Base-by-base conservation (phyloP, 2,329 filamentous ascomycete genomes). In the Pseudocercospora eumusae region DNA sequence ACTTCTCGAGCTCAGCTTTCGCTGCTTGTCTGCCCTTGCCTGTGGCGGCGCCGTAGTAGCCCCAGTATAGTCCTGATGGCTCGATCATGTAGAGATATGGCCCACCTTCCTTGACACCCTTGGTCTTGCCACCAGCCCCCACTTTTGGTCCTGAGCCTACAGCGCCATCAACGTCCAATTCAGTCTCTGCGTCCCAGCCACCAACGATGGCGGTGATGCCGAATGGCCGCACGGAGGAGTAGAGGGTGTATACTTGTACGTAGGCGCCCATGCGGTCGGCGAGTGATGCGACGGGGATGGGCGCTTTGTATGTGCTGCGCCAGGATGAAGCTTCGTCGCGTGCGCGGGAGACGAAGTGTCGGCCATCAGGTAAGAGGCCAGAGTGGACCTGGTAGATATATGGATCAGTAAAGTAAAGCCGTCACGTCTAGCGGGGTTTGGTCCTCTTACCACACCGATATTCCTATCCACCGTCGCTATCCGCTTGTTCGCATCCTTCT, bases 31-130 rank as follows among this genome's bases (percentile, higher is more conserved):
- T 86, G 66, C 95, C 95, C 81, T 99, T 99, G 74, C 95, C 95
- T 13, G 95, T 97, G 55, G 95, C 95, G 42, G 95, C 95, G 71
- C 95, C 95, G 78, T 97, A 97, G 84, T 99, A 99, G 63, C 95
- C 95, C 95, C 95, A 99, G 83, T 96, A 98, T 69, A 93, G 81
- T 60, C 95, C 95, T 74, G 92, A 96, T 45, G 95, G 95, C 82
- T 99, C 95, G 71, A 99, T 93, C 95, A 99, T 99, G 84, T 97
- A 99, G 65, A 99, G 86, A 66, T 88, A 93, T 21, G 95, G 95
- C 1, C 93, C 95, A 70, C 95, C 95, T 75, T 92, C 87, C 77
- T 86, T 89, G 73, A 87, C 88, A 73, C 86, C 81, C 64, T 86
- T 79, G 47, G 88, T 84, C 81, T 95, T 96, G 52, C 93, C 93